Evolutionary conservation across 768 basidiomycete genomes (phyloP).

Genomic region (Mycena floridula): DNA sequence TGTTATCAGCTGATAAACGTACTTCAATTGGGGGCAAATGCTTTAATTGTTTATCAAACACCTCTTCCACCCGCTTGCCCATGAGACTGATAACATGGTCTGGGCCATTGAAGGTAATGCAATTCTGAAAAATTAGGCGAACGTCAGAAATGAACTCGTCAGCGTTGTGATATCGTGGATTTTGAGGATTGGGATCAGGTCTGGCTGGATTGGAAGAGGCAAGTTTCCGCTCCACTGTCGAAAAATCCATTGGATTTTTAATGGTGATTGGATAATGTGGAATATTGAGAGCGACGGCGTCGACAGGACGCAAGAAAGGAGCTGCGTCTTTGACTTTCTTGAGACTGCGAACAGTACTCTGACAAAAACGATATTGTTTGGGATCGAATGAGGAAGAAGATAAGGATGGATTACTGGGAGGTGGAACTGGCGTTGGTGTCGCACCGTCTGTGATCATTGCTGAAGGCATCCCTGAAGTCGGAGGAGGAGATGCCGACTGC

Average conservation of each 20-base stretch:
- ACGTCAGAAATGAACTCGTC: constrained; percentile 86
- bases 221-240: constrained; percentile 88
- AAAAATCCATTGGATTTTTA: constrained; percentile 90
- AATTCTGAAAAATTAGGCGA: constrained; percentile 84
- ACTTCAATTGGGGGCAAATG: constrained; percentile 81
- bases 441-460: constrained; percentile 27
- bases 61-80: constrained; percentile 76
- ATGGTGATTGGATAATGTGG: constrained; percentile 88
- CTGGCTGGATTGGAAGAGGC: constrained; percentile 71
- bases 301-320: constrained; percentile 86
- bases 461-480: constrained; percentile 53
- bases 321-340: constrained; percentile 82
- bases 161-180: constrained; percentile 70
- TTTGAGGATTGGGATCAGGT: constrained; percentile 60
- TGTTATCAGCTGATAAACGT: constrained; percentile 20
- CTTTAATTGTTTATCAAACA: constrained; percentile 86
- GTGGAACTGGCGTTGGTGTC: constrained; percentile 30
- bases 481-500: constrained; percentile 76
- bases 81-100: constrained; percentile 76
- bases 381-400: constrained; percentile 47
- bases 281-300: constrained; percentile 73
- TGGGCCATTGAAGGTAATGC: constrained; percentile 87
- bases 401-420: constrained; percentile 12
- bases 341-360: constrained; percentile 69
- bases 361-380: constrained; percentile 75